Evolutionary conservation across 176 grass and related monocot genomes (phyloP), one percentile per base, ranked within the genome.

Genomic region (Zoysia pacifica): DNA sequence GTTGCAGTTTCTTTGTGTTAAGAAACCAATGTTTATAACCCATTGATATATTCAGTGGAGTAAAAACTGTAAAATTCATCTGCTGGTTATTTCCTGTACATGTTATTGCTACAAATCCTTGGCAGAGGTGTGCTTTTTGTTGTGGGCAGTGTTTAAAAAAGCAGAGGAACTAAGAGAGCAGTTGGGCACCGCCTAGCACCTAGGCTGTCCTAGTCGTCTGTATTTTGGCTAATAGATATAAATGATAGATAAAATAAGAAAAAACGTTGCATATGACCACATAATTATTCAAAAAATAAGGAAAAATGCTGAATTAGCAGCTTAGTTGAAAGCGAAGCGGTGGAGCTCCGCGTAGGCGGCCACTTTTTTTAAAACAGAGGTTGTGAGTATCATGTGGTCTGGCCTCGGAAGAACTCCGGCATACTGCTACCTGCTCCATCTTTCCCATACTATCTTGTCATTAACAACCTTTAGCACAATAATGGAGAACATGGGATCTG

Each of bases 401-500:
- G 40, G 18, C 47, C 10, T 75, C 9, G 7, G 2, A 48, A 43
- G 12, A 80, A 70, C 54, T 72, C 71, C 11, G 3, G 2, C 56
- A 49, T 10, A 38, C 0, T 81, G 40, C 72, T 71, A 81, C 35
- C 41, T 71, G 42, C 71, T 81, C 35, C 43, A 67, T 72, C 65
- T 58, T 54, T 47, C 55, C 40, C 48, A 15, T 80, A 45, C 77
- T 73, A 48, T 88, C 2, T 75, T 70, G 2, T 69, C 48, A 80
- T 35, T 9, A 56, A 36, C 15, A 37, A 45, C 43, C 59, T 46
- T 81, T 11, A 59, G 41, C 45, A 62, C 20, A 67, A 85, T 85
- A 85, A 73, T 78, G 67, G 73, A 82, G 78, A 47, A 19, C 37
- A 73, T 82, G 67, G 83, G 50, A 86, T 89, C 78, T 36, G 73